Evolutionary conservation across 1,139 yeast species (phyloP).

Genomic region (Protomyces inundatus): DNA sequence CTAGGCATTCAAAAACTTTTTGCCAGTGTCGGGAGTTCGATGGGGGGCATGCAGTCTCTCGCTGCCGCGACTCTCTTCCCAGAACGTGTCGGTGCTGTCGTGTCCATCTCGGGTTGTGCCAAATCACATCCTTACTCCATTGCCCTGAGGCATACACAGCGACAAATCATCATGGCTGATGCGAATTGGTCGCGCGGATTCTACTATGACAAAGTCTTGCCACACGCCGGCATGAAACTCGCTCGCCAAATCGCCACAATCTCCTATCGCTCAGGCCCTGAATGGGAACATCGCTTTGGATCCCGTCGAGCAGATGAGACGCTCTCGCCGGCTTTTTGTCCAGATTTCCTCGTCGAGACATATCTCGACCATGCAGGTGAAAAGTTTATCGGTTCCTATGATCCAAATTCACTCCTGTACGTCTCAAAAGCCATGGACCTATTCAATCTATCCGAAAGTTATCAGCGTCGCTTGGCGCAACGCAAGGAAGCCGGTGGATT

Average conservation of each 20-base stretch:
- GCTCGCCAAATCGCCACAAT: constrained; percentile 93
- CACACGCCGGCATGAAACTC: constrained; percentile 90
- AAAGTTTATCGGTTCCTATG: constrained; percentile 85
- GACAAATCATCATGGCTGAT: constrained; percentile 91
- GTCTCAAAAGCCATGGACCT: constrained; percentile 92
- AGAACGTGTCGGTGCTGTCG: constrained; percentile 58
- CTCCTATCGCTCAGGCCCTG: constrained; percentile 92
- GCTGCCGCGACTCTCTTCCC: constrained; percentile 68
- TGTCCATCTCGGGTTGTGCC: constrained; percentile 85
- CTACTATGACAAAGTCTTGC: constrained; percentile 73
- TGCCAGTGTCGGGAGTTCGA: constrained; percentile 85
- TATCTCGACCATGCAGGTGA: constrained; percentile 93
- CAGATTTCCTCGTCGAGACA: constrained; percentile 87
- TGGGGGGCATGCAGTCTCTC: constrained; percentile 96
- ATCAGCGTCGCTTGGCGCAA: constrained; percentile 14
- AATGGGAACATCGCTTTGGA: constrained; percentile 91
- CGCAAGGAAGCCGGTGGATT: background rate
- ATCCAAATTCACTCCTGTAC: constrained; percentile 81
- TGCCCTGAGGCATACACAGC: constrained; percentile 86
- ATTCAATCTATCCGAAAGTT: constrained; percentile 54
- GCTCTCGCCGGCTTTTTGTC: constrained; percentile 78
- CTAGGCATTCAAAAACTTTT: constrained; percentile 60
- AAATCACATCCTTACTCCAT: constrained; percentile 90
- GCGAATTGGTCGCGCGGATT: constrained; percentile 92
- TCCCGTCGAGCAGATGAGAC: constrained; percentile 79